Conservation (phyloP, 768 basidiomycete species). For the Leccinum subgranulosum region DNA sequence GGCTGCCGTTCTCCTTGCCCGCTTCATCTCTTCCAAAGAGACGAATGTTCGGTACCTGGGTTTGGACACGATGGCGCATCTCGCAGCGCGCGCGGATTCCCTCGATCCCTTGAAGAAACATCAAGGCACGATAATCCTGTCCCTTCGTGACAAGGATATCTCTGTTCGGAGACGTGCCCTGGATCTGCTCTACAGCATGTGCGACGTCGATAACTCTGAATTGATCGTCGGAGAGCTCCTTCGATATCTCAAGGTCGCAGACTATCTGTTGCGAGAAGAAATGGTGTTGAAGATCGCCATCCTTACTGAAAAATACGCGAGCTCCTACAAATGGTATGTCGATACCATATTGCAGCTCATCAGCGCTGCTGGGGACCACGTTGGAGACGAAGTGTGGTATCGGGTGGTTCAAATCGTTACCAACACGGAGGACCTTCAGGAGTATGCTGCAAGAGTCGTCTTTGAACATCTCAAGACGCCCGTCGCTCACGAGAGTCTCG, state of each 20-base stretch:
- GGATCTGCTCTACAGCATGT: constrained; percentile 98
- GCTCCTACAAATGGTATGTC: constrained; percentile 98
- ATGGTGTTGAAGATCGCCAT: constrained; percentile 99
- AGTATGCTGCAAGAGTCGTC: constrained; percentile 91
- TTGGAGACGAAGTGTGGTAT: constrained; percentile 99
- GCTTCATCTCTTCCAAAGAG: constrained; percentile 97
- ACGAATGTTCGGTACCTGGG: constrained; percentile 98
- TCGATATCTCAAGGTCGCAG: constrained; percentile 91
- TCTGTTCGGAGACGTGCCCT: constrained; percentile 91
- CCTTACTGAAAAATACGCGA: constrained; percentile 97
- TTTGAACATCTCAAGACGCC: constrained; percentile 87
- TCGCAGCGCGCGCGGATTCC: constrained; percentile 90
- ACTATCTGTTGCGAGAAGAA: constrained; percentile 94
- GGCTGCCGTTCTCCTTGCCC: constrained; percentile 87
- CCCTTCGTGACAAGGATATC: constrained; percentile 95
- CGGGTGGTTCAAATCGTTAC: constrained; percentile 98
- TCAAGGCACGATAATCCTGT: constrained; percentile 92
- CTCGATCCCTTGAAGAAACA: constrained; percentile 92
- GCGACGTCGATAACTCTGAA: constrained; percentile 95
- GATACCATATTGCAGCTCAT: constrained; percentile 96
- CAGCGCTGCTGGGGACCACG: constrained; percentile 95
- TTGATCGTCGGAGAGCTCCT: constrained; percentile 93
- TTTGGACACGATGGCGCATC: constrained; percentile 96
- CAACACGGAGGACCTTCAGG: constrained; percentile 96
- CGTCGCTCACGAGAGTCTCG: constrained; percentile 86